Conservation (phyloP, 2,329 filamentous ascomycete genomes). For the Botryotinia narcissicola region DNA sequence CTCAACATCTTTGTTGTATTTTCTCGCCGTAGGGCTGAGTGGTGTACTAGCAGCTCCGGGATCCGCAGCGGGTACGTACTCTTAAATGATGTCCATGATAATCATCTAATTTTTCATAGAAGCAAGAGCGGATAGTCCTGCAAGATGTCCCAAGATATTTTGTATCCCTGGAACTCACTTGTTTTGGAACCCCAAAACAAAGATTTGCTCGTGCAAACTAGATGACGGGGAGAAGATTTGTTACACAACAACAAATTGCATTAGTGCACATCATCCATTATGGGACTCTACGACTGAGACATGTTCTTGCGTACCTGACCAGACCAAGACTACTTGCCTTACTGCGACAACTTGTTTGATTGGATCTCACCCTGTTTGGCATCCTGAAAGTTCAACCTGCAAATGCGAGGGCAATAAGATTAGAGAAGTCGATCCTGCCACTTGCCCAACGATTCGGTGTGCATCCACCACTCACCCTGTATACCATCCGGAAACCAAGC, state of each 20-base stretch:
- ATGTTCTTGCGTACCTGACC: conserved; percentile 19
- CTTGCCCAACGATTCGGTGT: conserved; percentile 26
- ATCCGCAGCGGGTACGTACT: neutral
- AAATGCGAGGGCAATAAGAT: conserved; percentile 1
- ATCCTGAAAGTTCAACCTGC: conserved; percentile 7
- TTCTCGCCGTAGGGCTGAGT: conserved; percentile 11
- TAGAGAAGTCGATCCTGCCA: conserved; percentile 15
- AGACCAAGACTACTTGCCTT: conserved; percentile 11
- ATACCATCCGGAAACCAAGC: conserved; percentile 23
- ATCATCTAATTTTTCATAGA: neutral
- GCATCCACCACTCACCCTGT: conserved; percentile 22
- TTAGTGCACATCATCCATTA: neutral
- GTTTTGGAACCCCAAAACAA: conserved; percentile 20
- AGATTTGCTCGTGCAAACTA: conserved; percentile 20
- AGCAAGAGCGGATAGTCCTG: conserved; percentile 19
- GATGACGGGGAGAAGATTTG: conserved; percentile 18
- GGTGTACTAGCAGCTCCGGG: conserved; percentile 17
- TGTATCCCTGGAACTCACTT: conserved; percentile 22
- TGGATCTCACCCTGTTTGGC: conserved; percentile 12
- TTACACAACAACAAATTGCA: conserved; percentile 18
- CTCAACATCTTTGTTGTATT: conserved; percentile 5
- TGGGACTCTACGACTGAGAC: conserved; percentile 20
- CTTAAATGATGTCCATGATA: neutral
- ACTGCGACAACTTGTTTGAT: conserved; percentile 3
- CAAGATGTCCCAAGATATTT: conserved; percentile 22